Evolutionary conservation across 306 rosid species (phyloP).

Genomic region (Cucurbita pepo): DNA sequence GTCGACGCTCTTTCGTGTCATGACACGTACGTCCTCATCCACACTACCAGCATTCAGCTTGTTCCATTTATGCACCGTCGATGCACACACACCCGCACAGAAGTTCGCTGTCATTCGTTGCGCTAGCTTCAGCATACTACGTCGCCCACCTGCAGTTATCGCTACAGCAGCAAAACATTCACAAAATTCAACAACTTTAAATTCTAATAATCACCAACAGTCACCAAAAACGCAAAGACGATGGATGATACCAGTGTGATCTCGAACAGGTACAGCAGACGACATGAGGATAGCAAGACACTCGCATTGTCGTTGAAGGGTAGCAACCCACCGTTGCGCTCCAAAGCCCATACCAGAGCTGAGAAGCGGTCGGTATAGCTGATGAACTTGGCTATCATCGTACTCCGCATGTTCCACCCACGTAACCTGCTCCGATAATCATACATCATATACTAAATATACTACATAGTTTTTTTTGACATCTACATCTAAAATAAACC

Average conservation of each 20-base stretch:
- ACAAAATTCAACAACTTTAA: not conserved
- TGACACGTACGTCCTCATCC: constrained; percentile 77
- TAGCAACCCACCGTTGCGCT: constrained; percentile 77
- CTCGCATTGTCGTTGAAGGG: constrained; percentile 82
- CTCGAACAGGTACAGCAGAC: constrained; percentile 44
- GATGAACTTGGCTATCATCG: constrained; percentile 77
- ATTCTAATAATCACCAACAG: not conserved
- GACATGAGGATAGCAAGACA: constrained; percentile 90
- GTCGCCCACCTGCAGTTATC: constrained; percentile 50
- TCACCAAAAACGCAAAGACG: not conserved
- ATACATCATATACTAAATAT: not conserved
- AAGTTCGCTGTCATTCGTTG: constrained; percentile 91
- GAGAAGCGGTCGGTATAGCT: constrained; percentile 50
- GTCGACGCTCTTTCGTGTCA: constrained; percentile 84
- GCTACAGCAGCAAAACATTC: not conserved
- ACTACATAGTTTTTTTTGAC: not conserved
- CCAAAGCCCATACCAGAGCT: constrained; percentile 91
- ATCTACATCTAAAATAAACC: not conserved
- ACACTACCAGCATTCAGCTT: constrained; percentile 58
- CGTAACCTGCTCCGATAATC: constrained; percentile 45
- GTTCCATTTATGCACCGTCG: constrained; percentile 92
- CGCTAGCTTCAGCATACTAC: constrained; percentile 95
- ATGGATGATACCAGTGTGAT: constrained; percentile 35
- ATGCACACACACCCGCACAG: constrained; percentile 89
- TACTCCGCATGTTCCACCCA: constrained; percentile 97